These are phyloP conservation scores for Scheffersomyces coipomensis DNA, from an alignment of 805 yeast genomes.

Conservation along the genomic window DNA sequence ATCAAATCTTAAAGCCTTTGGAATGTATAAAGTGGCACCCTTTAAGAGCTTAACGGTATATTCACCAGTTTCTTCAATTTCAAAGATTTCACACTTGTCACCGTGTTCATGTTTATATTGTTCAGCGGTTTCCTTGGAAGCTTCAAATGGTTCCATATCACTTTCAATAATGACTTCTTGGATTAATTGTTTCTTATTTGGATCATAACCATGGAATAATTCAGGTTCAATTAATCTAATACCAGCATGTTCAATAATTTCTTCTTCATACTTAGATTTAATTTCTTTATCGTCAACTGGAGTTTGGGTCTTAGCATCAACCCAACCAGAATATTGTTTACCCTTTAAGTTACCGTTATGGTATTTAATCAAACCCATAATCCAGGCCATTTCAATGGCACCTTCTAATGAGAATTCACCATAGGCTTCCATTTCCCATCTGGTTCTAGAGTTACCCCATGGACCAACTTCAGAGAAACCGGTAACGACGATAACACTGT, in stretches of 20 bases:
- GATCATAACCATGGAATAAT: conserved; percentile 90
- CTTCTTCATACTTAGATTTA: conserved; percentile 86
- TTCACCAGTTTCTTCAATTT: conserved; percentile 86
- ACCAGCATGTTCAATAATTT: conserved; percentile 91
- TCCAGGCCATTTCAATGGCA: conserved; percentile 99
- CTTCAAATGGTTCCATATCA: conserved; percentile 93
- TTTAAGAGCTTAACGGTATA: conserved; percentile 85
- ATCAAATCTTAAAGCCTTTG: conserved; percentile 79
- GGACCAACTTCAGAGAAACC: conserved; percentile 99
- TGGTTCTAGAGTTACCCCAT: conserved; percentile 98
- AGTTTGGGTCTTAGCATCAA: conserved; percentile 86
- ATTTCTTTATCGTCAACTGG: conserved; percentile 95
- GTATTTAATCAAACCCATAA: conserved; percentile 96
- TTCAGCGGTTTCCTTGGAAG: conserved; percentile 92
- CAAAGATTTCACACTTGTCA: conserved; percentile 88
- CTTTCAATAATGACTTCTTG: conserved; percentile 97
- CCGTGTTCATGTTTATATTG: conserved; percentile 94
- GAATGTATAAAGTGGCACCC: conserved; percentile 89
- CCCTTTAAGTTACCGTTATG: conserved; percentile 89
- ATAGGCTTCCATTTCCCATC: conserved; percentile 98
- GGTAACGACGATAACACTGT: conserved; percentile 88
- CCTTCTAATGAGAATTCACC: conserved; percentile 98
- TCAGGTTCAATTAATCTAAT: conserved; percentile 96
- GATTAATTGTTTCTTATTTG: conserved; percentile 85
- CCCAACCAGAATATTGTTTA: conserved; percentile 94